Conservation (phyloP, 2,329 filamentous ascomycete genomes). For the Sporothrix sp. region DNA sequence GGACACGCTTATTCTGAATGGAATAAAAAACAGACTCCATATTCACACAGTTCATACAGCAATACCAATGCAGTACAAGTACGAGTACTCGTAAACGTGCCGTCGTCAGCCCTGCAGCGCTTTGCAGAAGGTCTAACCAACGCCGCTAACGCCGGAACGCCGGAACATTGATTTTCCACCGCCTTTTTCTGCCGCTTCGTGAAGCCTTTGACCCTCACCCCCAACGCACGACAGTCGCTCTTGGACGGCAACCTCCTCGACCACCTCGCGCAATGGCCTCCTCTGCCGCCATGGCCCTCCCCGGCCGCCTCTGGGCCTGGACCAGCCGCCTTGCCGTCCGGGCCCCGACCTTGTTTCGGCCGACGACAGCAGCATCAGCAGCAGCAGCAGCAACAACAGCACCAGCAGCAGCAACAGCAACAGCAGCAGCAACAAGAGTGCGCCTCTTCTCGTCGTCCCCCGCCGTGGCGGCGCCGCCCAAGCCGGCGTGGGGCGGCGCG, state of each 20-base stretch:
- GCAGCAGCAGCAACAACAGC: not conserved
- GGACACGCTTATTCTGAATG: too few species aligned
- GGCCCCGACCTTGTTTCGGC: not conserved
- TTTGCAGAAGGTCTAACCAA: too few species aligned
- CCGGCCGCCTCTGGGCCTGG: constrained; percentile 8
- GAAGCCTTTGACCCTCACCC: not conserved
- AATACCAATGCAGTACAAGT: too few species aligned
- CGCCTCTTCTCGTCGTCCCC: constrained; percentile 1
- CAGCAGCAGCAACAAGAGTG: not conserved
- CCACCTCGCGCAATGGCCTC: not conserved
- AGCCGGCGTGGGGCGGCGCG: not conserved
- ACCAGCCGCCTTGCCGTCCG: constrained; percentile 8
- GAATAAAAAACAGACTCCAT: too few species aligned
- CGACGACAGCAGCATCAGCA: not conserved
- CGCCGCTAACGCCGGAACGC: too few species aligned
- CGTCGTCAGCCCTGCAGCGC: too few species aligned
- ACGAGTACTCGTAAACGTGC: too few species aligned
- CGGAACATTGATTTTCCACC: constrained; percentile 11
- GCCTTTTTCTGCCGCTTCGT: constrained; percentile 8
- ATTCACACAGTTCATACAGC: too few species aligned
- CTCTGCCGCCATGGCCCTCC: not conserved
- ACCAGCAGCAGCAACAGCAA: too few species aligned
- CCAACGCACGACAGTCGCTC: not conserved
- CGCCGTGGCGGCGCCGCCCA: not conserved
- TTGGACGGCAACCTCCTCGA: too few species aligned